phyloP scores from a whole-genome alignment of 768 basidiomycete genomes.

The Peribolospora kevripleyi region DNA sequence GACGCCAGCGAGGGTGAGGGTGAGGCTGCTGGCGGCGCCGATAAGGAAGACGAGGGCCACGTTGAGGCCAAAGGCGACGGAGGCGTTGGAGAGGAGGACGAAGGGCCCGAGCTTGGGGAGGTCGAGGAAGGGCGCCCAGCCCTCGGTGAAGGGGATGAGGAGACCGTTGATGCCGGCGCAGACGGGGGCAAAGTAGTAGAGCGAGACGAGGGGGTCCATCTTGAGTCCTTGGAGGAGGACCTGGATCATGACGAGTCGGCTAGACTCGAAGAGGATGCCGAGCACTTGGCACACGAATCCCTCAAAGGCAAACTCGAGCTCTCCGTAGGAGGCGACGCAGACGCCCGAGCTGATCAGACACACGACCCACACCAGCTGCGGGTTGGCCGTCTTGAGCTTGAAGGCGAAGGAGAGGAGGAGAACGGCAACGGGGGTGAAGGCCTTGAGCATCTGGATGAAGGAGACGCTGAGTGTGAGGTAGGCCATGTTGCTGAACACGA shows the following conservation, averaged over 20 bases:
- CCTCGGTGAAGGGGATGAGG: conserved; percentile 78
- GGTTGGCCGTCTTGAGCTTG: too few relatives aligned
- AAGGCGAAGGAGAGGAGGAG: conserved; percentile 53
- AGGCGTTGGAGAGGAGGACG: conserved; percentile 58
- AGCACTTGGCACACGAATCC: conserved; percentile 74
- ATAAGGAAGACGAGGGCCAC: conserved; percentile 87
- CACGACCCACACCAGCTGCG: conserved; percentile 9
- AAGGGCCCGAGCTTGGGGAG: conserved; percentile 37
- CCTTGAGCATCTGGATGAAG: conserved; percentile 84
- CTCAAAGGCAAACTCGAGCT: conserved; percentile 36
- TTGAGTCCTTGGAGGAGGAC: conserved; percentile 80
- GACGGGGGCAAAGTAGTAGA: conserved; percentile 87
- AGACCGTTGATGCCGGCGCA: conserved; percentile 71
- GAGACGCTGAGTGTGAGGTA: conserved; percentile 76
- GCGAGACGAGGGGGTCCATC: conserved; percentile 87
- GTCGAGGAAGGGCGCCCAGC: conserved; percentile 52
- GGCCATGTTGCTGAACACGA: conserved; percentile 75
- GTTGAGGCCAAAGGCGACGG: conserved; percentile 67
- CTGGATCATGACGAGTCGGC: conserved; percentile 87
- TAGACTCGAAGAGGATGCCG: conserved; percentile 76
- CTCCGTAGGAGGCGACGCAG: conserved; percentile 68
- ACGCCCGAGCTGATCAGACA: conserved; percentile 17
- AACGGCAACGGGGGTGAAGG: conserved; percentile 71
- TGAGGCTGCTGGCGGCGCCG: conserved; percentile 32
- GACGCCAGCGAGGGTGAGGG: conserved; percentile 68